Conservation (phyloP, 805 yeast genomes). For the Lachancea cidri region DNA sequence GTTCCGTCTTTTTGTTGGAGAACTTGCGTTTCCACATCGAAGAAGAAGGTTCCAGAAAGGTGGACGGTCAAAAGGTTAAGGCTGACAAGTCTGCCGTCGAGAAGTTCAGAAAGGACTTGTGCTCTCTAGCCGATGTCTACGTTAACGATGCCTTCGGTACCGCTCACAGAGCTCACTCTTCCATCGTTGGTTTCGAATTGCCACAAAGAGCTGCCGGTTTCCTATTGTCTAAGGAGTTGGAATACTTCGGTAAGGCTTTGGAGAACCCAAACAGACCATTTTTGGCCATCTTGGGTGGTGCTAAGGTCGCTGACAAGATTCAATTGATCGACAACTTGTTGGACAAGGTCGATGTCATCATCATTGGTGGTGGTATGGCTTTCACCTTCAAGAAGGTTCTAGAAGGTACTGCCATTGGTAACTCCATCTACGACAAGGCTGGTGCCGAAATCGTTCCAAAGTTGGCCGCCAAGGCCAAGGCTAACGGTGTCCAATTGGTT, state of each 20-base stretch:
- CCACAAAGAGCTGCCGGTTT: slow-evolving; percentile 98
- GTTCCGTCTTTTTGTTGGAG: slow-evolving; percentile 86
- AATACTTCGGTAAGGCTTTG: slow-evolving; percentile 95
- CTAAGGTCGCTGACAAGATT: slow-evolving; percentile 98
- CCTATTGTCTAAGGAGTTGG: slow-evolving; percentile 95
- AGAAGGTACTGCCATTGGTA: slow-evolving; percentile 81
- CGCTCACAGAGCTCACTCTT: slow-evolving; percentile 99
- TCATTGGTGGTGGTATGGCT: slow-evolving; percentile 99
- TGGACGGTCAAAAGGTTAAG: slow-evolving; percentile 90
- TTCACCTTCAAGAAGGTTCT: slow-evolving; percentile 96
- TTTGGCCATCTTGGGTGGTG: slow-evolving; percentile 98
- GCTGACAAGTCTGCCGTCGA: slow-evolving; percentile 81
- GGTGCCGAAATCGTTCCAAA: slow-evolving; percentile 94
- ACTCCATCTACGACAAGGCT: slow-evolving; percentile 85
- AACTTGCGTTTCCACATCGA: slow-evolving; percentile 98
- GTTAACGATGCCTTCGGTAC: slow-evolving; percentile 98
- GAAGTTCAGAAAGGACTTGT: slow-evolving; percentile 83
- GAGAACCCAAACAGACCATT: slow-evolving; percentile 98
- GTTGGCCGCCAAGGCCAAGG: slow-evolving; percentile 93
- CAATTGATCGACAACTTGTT: slow-evolving; percentile 95
- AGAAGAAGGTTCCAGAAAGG: slow-evolving; percentile 91
- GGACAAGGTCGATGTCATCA: slow-evolving; percentile 90
- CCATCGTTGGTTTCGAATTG: slow-evolving; percentile 96
- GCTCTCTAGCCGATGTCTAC: slow-evolving; percentile 93
- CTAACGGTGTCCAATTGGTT: slow-evolving; percentile 87